Percentiles rank a stretch among this genome's conserved stretches.
phyloP scores from a whole-genome alignment of 257 asterid species.

The Capsicum rhomboideum region DNA sequence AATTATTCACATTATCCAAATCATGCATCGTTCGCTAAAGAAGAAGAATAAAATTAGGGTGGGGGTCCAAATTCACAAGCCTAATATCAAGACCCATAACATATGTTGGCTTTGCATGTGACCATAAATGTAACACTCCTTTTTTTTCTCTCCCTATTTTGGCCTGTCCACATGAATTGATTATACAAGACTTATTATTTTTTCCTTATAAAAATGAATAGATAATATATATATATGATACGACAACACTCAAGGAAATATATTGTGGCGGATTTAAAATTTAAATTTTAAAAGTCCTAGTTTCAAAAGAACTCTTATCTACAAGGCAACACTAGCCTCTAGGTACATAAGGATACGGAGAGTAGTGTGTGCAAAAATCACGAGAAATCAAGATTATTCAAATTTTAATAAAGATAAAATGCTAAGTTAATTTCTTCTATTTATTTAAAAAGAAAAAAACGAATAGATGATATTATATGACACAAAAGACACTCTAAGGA shows the following conservation, averaged over 20 bases:
- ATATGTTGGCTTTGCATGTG: not conserved
- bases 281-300: too few relatives aligned
- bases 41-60: not conserved
- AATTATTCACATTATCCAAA: not conserved
- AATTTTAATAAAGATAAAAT: too few relatives aligned
- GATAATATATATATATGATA: too few relatives aligned
- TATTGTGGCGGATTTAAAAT: too few relatives aligned
- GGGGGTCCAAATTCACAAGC: not conserved
- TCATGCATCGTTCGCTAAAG: not conserved
- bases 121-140: not conserved
- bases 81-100: not conserved
- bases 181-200: not conserved
- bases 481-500: not conserved
- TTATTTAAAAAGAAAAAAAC: too few relatives aligned
- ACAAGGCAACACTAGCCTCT: too few relatives aligned
- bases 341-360: too few relatives aligned
- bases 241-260: too few relatives aligned
- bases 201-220: not conserved
- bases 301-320: too few relatives aligned
- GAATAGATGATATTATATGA: not conserved
- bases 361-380: too few relatives aligned
- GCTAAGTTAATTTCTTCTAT: too few relatives aligned
- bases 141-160: not conserved
- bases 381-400: too few relatives aligned
- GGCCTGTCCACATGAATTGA: not conserved